These are phyloP conservation scores for Globisporangium cylindrosporum DNA, from an alignment of 352 stramenopile genomes.

Conservation along the genomic window DNA sequence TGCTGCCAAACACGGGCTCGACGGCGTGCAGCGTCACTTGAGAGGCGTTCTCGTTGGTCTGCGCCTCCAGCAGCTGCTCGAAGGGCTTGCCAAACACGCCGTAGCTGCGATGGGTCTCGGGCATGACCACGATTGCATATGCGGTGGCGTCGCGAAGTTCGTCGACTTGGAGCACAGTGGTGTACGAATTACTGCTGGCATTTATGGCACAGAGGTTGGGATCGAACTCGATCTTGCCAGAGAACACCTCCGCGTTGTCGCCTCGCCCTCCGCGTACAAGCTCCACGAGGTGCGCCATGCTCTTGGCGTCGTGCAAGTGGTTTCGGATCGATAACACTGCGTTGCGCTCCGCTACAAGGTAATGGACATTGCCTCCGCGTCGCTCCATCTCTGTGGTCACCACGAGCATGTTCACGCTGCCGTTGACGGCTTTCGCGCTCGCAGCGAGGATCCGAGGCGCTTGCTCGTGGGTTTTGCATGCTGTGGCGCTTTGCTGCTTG, in stretches of 20 bases:
- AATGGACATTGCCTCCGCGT: constrained; percentile 49
- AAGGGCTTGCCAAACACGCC: constrained; percentile 57
- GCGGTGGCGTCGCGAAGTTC: constrained; percentile 41
- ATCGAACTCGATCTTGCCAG: constrained; percentile 13
- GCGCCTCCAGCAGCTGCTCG: constrained; percentile 37
- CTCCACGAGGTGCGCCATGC: constrained; percentile 24
- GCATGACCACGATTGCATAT: constrained; percentile 57
- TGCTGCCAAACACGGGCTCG: constrained; percentile 34
- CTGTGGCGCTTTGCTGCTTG: constrained; percentile 16
- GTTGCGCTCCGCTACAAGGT: constrained; percentile 24
- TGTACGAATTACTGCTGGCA: background rate
- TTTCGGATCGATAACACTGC: constrained; percentile 20
- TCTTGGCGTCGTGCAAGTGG: constrained; percentile 32
- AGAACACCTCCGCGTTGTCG: constrained; percentile 11
- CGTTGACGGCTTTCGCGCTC: constrained; percentile 33
- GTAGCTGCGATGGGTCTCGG: constrained; percentile 60
- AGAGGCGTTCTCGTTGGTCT: constrained; percentile 69
- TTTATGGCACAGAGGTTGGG: background rate
- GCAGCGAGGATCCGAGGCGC: constrained; percentile 44
- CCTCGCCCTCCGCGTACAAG: constrained; percentile 20
- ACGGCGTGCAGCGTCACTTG: constrained; percentile 32
- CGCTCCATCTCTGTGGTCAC: constrained; percentile 40
- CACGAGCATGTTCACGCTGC: constrained; percentile 43
- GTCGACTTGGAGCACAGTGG: constrained; percentile 32
- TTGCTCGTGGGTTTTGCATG: constrained; percentile 43